Evolutionary conservation across 176 grass and related monocot species (phyloP).

Genomic region (Themeda triandra): DNA sequence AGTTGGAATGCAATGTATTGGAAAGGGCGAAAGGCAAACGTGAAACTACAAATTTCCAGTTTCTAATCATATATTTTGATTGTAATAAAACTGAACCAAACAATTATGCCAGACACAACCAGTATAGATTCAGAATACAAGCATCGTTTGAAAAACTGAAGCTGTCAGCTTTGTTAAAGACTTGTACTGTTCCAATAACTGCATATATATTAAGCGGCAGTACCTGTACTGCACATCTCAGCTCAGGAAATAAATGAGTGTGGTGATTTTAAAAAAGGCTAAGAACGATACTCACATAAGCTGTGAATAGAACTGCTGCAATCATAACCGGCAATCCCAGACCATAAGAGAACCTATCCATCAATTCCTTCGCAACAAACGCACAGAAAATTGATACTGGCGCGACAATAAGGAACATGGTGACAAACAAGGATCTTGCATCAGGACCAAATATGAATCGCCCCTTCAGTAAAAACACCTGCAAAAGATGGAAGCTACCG

Average conservation of each 20-base stretch:
- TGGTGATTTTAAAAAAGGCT: not conserved
- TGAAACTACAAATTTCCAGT: not conserved
- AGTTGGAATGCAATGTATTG: not conserved
- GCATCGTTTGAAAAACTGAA: not conserved
- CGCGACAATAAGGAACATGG: constrained; percentile 76
- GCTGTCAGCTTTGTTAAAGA: not conserved
- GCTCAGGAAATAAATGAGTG: constrained; percentile 1
- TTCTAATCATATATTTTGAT: not conserved
- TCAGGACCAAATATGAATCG: constrained; percentile 97
- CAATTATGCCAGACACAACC: not conserved
- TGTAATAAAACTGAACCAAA: not conserved
- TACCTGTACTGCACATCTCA: not conserved
- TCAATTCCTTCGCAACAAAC: constrained; percentile 71
- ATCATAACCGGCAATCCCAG: constrained; percentile 68
- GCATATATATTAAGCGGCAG: not conserved
- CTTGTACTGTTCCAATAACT: not conserved
- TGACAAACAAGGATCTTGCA: constrained; percentile 87
- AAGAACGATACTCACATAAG: constrained; percentile 62
- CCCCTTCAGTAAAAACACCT: constrained; percentile 90
- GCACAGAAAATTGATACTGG: constrained; percentile 80
- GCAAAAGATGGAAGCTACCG: not conserved
- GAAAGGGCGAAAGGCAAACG: not conserved
- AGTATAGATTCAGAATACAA: not conserved
- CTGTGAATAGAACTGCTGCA: constrained; percentile 74
- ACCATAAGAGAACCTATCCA: constrained; percentile 84